Evolutionary conservation across 2,329 filamentous ascomycete species (phyloP).

Genomic region (Sarocladiaceae sp.): DNA sequence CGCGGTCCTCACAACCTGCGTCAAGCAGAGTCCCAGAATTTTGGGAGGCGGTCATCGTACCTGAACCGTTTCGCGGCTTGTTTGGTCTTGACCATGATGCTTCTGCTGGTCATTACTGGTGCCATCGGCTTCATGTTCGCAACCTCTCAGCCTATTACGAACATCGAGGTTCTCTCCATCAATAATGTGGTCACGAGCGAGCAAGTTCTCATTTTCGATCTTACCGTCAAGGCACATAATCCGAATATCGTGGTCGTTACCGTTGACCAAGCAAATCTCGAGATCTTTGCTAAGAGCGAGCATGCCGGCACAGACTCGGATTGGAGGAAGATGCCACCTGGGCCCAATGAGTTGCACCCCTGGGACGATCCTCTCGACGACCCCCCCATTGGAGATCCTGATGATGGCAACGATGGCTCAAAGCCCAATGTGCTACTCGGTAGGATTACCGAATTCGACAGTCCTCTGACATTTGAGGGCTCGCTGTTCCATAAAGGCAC

Average conservation of each 20-base stretch:
- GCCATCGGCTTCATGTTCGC: conserved; percentile 85
- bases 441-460: conserved; percentile 79
- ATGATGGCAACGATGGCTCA: conserved; percentile 47
- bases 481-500: conserved; percentile 73
- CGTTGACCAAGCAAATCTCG: conserved; percentile 79
- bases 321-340: conserved; percentile 43
- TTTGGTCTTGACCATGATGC: conserved; percentile 72
- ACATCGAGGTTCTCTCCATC: conserved; percentile 73
- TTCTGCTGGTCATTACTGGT: conserved; percentile 76
- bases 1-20: conserved; percentile 51
- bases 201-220: conserved; percentile 90
- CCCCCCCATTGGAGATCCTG: conserved; percentile 48
- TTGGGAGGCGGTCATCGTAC: conserved; percentile 56
- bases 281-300: conserved; percentile 90
- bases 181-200: conserved; percentile 88
- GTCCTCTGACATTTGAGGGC: conserved; percentile 80
- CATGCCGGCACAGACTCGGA: conserved; percentile 67
- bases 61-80: conserved; percentile 77
- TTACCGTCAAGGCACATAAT: conserved; percentile 82
- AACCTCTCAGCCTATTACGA: conserved; percentile 77
- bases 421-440: conserved; percentile 85
- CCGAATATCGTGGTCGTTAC: conserved; percentile 88
- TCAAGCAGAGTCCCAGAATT: conserved; percentile 68
- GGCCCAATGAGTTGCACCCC: conserved; percentile 20
- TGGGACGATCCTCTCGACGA: conserved; percentile 29